Conservation (phyloP, 169 alveolate species). For the Sarcocystis neurona region DNA sequence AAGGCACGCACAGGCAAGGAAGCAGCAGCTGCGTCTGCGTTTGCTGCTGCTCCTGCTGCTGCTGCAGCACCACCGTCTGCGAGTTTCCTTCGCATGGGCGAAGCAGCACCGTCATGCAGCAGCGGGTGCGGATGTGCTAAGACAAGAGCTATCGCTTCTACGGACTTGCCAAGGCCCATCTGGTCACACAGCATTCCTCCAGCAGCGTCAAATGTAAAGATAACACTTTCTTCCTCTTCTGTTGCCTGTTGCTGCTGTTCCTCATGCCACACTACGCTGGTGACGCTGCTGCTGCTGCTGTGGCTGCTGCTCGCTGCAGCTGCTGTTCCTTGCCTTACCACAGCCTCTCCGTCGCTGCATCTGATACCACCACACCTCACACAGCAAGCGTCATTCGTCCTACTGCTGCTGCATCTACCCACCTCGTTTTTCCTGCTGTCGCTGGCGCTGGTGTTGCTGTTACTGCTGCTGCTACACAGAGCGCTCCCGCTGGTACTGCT, state of each 20-base stretch:
- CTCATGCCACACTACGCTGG: too few relatives aligned
- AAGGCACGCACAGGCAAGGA: not conserved
- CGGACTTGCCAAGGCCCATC: constrained; percentile 69
- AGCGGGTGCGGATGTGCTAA: constrained; percentile 36
- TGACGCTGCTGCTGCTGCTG: not conserved
- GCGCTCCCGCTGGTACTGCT: not conserved
- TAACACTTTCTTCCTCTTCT: not conserved
- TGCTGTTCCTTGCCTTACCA: not conserved
- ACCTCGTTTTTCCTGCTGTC: constrained; percentile 8
- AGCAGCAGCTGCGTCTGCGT: not conserved
- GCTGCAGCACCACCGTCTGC: too few relatives aligned
- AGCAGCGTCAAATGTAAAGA: constrained; percentile 32
- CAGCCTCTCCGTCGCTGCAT: not conserved
- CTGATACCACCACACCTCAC: not conserved
- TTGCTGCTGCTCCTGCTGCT: not conserved
- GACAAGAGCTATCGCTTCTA: constrained; percentile 58
- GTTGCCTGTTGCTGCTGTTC: not conserved
- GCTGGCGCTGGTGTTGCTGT: constrained; percentile 27
- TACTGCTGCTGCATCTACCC: constrained; percentile 33
- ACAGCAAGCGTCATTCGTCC: not conserved
- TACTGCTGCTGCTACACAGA: constrained; percentile 11
- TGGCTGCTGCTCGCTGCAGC: not conserved
- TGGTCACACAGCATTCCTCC: constrained; percentile 68
- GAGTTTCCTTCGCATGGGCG: too few relatives aligned
- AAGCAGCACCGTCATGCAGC: constrained; percentile 3